Evolutionary conservation across 2,329 filamentous ascomycete genomes (phyloP).

Genomic region (Sclerotinia glacialis): DNA sequence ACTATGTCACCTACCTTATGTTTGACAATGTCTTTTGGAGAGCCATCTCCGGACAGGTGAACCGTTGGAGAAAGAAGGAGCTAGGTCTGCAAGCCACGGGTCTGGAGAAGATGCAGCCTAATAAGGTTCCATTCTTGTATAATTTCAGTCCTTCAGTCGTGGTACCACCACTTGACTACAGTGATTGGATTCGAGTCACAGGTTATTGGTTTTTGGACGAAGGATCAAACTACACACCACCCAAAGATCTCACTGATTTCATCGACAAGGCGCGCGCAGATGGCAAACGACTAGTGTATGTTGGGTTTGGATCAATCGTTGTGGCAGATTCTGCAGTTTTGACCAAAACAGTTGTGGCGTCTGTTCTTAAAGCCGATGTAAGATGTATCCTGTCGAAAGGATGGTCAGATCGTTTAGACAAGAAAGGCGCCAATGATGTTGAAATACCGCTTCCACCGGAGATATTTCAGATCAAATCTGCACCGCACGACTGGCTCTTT

Average conservation of each 20-base stretch:
- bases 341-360: conserved; percentile 89
- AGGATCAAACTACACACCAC: conserved; percentile 64
- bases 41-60: conserved; percentile 85
- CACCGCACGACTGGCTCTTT: conserved; percentile 97
- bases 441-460: conserved; percentile 70
- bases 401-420: conserved; percentile 82
- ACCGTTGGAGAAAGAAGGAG: conserved; percentile 82
- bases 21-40: conserved; percentile 98
- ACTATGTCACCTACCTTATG: conserved; percentile 91
- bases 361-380: conserved; percentile 85
- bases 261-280: conserved; percentile 80
- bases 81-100: conserved; percentile 77
- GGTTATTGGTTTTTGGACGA: conserved; percentile 98
- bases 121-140: conserved; percentile 97
- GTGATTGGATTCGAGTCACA: conserved; percentile 95
- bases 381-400: conserved; percentile 94
- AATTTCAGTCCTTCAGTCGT: conserved; percentile 95
- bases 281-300: conserved; percentile 89
- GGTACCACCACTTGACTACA: conserved; percentile 90
- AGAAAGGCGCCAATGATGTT: conserved; percentile 51
- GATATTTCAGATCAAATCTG: conserved; percentile 84
- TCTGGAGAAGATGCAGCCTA: conserved; percentile 87
- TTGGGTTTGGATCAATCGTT: conserved; percentile 95
- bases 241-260: conserved; percentile 72
- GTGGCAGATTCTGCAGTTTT: conserved; percentile 85